phyloP scores from a whole-genome alignment of 208 protist genomes.

The Trypanosoma scelopori region DNA sequence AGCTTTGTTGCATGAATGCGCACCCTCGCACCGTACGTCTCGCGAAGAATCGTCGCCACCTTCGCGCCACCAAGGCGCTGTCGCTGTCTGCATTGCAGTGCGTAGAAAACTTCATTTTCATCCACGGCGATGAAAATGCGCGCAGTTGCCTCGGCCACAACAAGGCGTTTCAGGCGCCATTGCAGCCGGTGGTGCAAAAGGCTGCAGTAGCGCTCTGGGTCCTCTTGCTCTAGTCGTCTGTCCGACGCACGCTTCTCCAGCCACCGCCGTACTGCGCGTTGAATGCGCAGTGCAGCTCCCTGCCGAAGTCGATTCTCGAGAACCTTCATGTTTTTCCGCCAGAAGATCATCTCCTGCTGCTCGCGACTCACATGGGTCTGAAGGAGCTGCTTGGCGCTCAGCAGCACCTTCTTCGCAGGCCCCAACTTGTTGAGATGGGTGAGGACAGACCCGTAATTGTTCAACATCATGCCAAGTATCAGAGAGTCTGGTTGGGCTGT shows the following conservation, averaged over 20 bases:
- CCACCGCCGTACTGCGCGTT: conserved; percentile 52
- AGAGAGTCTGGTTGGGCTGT: conserved; percentile 25
- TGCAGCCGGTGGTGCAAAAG: conserved; percentile 34
- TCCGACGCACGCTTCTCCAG: conserved; percentile 38
- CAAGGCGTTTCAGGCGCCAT: conserved; percentile 39
- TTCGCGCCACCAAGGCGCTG: conserved; percentile 43
- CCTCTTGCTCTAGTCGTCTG: conserved; percentile 22
- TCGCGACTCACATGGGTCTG: conserved; percentile 25
- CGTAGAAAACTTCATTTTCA: conserved; percentile 44
- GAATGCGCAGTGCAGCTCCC: conserved; percentile 42
- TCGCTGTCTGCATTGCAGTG: conserved; percentile 36
- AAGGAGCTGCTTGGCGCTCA: conserved; percentile 40
- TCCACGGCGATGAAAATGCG: conserved; percentile 51
- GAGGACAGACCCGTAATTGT: conserved; percentile 41
- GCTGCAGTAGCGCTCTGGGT: conserved; percentile 38
- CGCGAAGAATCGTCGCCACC: conserved; percentile 33
- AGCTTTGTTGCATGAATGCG: conserved; percentile 50
- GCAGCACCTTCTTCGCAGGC: conserved; percentile 36
- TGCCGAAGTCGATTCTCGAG: conserved; percentile 38
- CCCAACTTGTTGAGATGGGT: conserved; percentile 40
- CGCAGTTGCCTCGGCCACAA: conserved; percentile 43
- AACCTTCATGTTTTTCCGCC: conserved; percentile 47
- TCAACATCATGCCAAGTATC: conserved; percentile 47
- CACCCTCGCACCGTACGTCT: conserved; percentile 47
- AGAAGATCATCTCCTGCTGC: conserved; percentile 48